A percentile compares a stretch with the other conserved stretches of the same genome.
Conservation (phyloP, 2,329 filamentous ascomycete genomes). For the Talaromyces pinophilus region DNA sequence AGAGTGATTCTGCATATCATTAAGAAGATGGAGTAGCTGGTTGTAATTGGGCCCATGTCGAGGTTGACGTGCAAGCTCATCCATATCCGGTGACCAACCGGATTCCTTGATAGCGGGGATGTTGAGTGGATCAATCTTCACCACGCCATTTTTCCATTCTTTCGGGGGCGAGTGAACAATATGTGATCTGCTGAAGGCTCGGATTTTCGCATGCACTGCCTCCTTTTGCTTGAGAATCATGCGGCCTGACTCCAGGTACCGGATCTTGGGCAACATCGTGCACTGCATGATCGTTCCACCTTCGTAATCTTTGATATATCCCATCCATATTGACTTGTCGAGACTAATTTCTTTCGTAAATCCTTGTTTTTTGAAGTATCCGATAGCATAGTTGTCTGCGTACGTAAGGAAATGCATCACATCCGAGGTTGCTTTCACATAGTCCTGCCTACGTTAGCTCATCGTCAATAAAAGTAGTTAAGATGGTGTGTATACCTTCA, state of each 20-base stretch:
- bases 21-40: slow-evolving; percentile 86
- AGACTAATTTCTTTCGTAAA: slow-evolving; percentile 98
- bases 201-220: slow-evolving; percentile 89
- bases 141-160: slow-evolving; percentile 76
- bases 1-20: slow-evolving; percentile 91
- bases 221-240: slow-evolving; percentile 99
- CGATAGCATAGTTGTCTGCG: slow-evolving; percentile 97
- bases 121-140: slow-evolving; percentile 77
- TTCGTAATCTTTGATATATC: slow-evolving; percentile 99
- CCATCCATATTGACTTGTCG: slow-evolving; percentile 92
- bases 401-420: slow-evolving; percentile 99
- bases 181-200: slow-evolving; percentile 85
- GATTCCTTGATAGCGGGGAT: slow-evolving; percentile 88
- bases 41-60: slow-evolving; percentile 97
- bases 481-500: slow-evolving; percentile 61
- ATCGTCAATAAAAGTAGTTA: slow-evolving; percentile 1
- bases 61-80: slow-evolving; percentile 89
- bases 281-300: slow-evolving; percentile 99
- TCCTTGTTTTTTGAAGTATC: slow-evolving; percentile 98
- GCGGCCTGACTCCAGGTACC: slow-evolving; percentile 87
- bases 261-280: slow-evolving; percentile 90
- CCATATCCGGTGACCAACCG: slow-evolving; percentile 97
- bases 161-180: slow-evolving; percentile 81
- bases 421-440: slow-evolving; percentile 92
- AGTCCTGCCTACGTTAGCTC: slow-evolving; percentile 57